These are phyloP conservation scores for Wallacemonas sp. DNA, from an alignment of 208 protist species.

Conservation along the genomic window DNA sequence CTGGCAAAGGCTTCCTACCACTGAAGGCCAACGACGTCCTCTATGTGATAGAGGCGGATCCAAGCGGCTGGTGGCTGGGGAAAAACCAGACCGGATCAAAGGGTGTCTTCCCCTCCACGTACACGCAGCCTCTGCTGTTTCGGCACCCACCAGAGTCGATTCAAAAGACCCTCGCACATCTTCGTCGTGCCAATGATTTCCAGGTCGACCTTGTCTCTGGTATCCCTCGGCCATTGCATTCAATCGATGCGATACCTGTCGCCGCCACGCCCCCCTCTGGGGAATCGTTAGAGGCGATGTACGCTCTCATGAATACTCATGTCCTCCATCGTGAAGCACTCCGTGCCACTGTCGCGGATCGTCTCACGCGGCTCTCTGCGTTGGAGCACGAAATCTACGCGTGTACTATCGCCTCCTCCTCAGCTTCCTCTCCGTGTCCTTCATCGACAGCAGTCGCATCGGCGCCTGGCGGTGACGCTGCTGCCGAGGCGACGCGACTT, in stretches of 20 bases:
- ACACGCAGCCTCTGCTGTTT: constrained; percentile 42
- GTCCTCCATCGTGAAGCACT: constrained; percentile 30
- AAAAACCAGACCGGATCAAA: constrained; percentile 41
- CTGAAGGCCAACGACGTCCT: constrained; percentile 56
- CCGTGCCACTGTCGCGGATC: neutral
- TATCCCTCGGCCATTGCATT: constrained; percentile 16
- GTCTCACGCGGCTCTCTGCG: neutral
- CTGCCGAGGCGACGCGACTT: neutral
- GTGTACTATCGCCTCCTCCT: no score
- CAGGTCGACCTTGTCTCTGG: constrained; percentile 33
- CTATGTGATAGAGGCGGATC: constrained; percentile 52
- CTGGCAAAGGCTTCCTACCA: constrained; percentile 44
- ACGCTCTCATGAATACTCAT: constrained; percentile 17
- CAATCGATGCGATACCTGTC: neutral
- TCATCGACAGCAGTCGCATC: neutral
- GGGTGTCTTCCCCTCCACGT: constrained; percentile 78
- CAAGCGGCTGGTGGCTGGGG: constrained; percentile 79
- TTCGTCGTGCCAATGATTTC: constrained; percentile 29
- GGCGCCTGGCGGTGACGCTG: no score
- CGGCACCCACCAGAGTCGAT: constrained; percentile 33
- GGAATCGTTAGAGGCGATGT: constrained; percentile 15
- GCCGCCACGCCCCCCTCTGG: no score
- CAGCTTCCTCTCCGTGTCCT: neutral
- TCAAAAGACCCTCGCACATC: constrained; percentile 26
- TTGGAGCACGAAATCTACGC: constrained; percentile 5